phyloP scores from a whole-genome alignment of 805 yeast species.

The Ogataea chonburiensis region DNA sequence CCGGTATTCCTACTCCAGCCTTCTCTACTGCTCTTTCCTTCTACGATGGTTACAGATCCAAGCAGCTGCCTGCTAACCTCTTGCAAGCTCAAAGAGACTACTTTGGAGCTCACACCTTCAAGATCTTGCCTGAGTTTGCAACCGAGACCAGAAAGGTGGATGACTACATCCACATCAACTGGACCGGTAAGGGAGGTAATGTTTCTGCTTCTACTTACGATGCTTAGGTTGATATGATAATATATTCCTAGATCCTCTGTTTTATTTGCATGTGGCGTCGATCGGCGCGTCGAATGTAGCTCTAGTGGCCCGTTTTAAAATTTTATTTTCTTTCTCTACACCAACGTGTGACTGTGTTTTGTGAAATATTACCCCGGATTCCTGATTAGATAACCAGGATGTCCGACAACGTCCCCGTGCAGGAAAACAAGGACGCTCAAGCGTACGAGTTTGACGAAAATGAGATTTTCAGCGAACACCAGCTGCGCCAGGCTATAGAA shows the following conservation, averaged over 20 bases:
- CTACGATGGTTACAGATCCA: conserved; percentile 99
- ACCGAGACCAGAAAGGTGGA: conserved; percentile 73
- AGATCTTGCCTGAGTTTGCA: conserved; percentile 85
- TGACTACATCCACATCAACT: conserved; percentile 90
- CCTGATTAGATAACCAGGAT: conserved; percentile 20
- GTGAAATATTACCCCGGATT: conserved; percentile 25
- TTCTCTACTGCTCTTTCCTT: conserved; percentile 94
- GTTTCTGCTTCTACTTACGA: conserved; percentile 92
- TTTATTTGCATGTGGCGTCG: too few relatives aligned
- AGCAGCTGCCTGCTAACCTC: conserved; percentile 92
- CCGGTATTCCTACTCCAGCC: conserved; percentile 98
- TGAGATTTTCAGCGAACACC: conserved; percentile 15
- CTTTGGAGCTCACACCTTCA: conserved; percentile 99
- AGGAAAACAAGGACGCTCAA: conserved; percentile 11
- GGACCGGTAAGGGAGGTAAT: conserved; percentile 99
- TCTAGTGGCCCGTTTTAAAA: conserved; percentile 4
- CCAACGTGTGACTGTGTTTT: conserved; percentile 26
- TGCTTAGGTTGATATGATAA: conserved; percentile 52
- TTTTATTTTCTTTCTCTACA: conserved; percentile 1
- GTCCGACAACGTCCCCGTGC: conserved; percentile 9
- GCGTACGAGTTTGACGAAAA: conserved; percentile 17
- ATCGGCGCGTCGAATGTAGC: conserved; percentile 8
- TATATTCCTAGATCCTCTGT: conserved; percentile 6
- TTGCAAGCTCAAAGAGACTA: conserved; percentile 99
- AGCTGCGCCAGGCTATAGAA: conserved; percentile 17